phyloP scores from a whole-genome alignment of 2,329 filamentous ascomycete species.

The Microdochium trichocladiopsis region DNA sequence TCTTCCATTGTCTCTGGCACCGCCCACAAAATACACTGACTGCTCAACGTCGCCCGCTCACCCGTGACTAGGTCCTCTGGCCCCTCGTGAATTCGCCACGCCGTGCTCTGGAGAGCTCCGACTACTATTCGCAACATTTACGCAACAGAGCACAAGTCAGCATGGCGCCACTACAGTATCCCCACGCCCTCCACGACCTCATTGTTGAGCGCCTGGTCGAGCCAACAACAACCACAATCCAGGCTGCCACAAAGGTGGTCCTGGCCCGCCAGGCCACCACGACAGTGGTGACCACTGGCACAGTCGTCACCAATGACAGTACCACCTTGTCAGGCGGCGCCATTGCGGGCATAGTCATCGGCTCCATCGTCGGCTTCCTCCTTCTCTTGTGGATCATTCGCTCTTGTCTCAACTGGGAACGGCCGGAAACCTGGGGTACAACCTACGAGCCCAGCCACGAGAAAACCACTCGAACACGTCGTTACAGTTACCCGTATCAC shows the following conservation, averaged over 20 bases:
- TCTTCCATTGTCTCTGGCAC: no score
- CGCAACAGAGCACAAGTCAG: not conserved
- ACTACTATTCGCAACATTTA: no score
- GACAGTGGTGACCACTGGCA: slow-evolving; percentile 12
- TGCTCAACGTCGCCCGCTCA: no score
- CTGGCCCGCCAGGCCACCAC: slow-evolving; percentile 16
- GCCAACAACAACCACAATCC: not conserved
- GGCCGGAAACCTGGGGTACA: slow-evolving; percentile 13
- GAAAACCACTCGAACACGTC: slow-evolving; percentile 9
- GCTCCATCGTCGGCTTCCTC: slow-evolving; percentile 36
- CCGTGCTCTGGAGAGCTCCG: no score
- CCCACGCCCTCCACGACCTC: not conserved
- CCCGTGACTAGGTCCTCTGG: no score
- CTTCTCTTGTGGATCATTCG: slow-evolving; percentile 39
- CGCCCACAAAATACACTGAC: no score
- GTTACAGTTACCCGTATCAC: slow-evolving; percentile 8
- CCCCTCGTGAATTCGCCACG: no score
- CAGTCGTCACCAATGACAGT: not conserved
- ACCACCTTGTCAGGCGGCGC: slow-evolving; percentile 35
- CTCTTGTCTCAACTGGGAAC: slow-evolving; percentile 33
- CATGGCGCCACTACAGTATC: not conserved
- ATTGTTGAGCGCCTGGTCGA: not conserved
- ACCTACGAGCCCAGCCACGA: slow-evolving; percentile 17
- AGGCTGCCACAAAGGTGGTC: slow-evolving; percentile 9
- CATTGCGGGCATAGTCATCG: slow-evolving; percentile 44